Base-by-base conservation (phyloP, 2,329 filamentous ascomycete species). In the Aspergillus fischeri region DNA sequence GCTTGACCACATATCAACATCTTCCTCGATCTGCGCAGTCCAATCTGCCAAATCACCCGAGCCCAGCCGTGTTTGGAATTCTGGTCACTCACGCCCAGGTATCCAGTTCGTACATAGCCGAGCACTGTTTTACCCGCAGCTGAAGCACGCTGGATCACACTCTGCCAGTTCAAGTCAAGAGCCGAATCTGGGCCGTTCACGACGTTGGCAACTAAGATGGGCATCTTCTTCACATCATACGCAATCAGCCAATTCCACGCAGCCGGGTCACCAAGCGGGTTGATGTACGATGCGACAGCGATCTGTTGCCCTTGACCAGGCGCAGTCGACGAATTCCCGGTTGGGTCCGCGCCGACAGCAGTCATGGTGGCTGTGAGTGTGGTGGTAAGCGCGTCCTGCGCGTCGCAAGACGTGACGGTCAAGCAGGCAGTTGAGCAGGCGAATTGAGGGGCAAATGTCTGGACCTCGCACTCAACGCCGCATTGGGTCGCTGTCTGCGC, bases 261-360 rank as follows among this genome's bases (percentile, higher is more conserved):
- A 5, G 56, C 49, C 9, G 56, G 53, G 54, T 63, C 63, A 25
- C 32, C 54, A 9, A 62, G 59, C 8, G 63, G 63, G 44, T 61
- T 63, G 51, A 65, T 63, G 35, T 65, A 65, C 24, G 61, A 65
- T 11, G 61, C 63, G 4, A 65, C 48, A 1, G 61, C 61, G 17
- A 65, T 61, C 42, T 65, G 63, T 25, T 65, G 56, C 47, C 59
- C 59, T 44, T 54, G 25, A 11, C 52, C 52, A 28, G 20, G 32
- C 27, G 27, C 27, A 27, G 27, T 27, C 27, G 27, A 27, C 4
- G 32, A 41, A n/a, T 45, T 49, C 17, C 32, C 47, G 25, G 53
- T 55, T 6, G 53, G 24, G 24, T 35, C 14, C 8, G 48, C 14
- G 17, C 44, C 25, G n/a, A 27, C 28, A 11, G 44, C 47, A 9